Base-by-base conservation (phyloP, 1,284 basidiomycete genomes). In the Phlebopus sp. region DNA sequence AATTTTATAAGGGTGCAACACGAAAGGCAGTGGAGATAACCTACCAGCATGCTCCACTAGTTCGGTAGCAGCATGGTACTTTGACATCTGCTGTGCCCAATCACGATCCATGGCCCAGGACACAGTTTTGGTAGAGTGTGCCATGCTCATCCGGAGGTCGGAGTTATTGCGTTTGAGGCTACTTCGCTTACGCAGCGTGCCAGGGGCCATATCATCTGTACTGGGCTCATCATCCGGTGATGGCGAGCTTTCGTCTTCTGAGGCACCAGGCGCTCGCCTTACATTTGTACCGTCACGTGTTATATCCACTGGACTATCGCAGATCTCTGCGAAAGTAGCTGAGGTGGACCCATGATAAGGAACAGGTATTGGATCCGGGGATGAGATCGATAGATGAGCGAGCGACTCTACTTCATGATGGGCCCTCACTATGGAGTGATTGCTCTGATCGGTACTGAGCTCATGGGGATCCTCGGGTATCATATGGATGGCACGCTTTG, bases 51-150 rank as follows among this genome's bases (percentile, higher is more conserved):
- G 69, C 47, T 83, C 79, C 2, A 76, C 75, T 53, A 79, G 75
- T 46, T 72, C 74, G 19, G 76, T 72, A 15, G 74, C 74, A 50
- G 74, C 70, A 17, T 77, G 70, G 58, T 81, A 83, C 55, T 76
- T 76, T 23, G 72, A 70, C 53, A 83, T 70, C 54, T 81, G 79
- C 9, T 74, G 73, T 31, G 75, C 70, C 68, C 79, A 74, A 48
- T 81, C 81, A 15, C 70, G 72, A 48, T 81, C 76, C 68, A 84
- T 84, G 27, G 84, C 84, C 84, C 84, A 86, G 30, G 84, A 82
- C 7, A 86, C 84, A 7, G 78, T 77, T 68, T 86, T 86, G n/a
- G 69, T 66, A 29, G 80, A 69, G 52, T 82, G 79, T 31, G 71
- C 74, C 42, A 75, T 68, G 53, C 79, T 84, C 44, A 75, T 59